These are phyloP conservation scores for Eruca vesicaria DNA, from an alignment of 441 rosid species.

Conservation along the genomic window DNA sequence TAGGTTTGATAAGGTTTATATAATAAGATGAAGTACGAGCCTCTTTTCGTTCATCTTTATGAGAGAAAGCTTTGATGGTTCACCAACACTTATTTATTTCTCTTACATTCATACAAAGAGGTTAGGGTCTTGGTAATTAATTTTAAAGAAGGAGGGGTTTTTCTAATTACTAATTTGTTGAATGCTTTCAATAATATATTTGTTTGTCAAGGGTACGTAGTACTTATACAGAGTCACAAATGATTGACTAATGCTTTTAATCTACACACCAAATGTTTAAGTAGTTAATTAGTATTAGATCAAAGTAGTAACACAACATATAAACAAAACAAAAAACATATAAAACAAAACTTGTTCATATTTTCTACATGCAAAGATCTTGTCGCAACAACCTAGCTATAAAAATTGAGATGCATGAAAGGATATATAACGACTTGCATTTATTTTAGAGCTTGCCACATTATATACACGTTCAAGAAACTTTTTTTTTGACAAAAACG, in stretches of 20 bases:
- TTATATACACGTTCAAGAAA: not conserved
- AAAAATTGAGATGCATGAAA: not conserved
- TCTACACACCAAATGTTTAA: not conserved
- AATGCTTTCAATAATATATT: not conserved
- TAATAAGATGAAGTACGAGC: constrained; percentile 31
- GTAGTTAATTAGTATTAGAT: not conserved
- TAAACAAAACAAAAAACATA: too few relatives aligned
- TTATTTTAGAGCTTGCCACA: not conserved
- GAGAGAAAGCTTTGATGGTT: constrained; percentile 32
- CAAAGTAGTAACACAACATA: not conserved
- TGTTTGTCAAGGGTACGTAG: not conserved
- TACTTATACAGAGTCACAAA: not conserved
- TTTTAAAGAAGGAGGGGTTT: not conserved
- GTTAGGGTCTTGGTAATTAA: constrained; percentile 21
- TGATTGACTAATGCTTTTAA: not conserved
- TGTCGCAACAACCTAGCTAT: constrained; percentile 3
- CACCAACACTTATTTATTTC: constrained; percentile 40
- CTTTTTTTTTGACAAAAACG: too few relatives aligned
- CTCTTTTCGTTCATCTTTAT: constrained; percentile 38
- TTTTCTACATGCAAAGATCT: constrained; percentile 15
- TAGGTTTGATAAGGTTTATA: constrained; percentile 34
- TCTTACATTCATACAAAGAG: constrained; percentile 37
- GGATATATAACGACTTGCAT: not conserved
- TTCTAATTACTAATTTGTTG: not conserved
- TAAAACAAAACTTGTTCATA: not conserved